These are phyloP conservation scores for Plasmodium knowlesi DNA, from an alignment of 169 alveolate genomes.

Conservation along the genomic window DNA sequence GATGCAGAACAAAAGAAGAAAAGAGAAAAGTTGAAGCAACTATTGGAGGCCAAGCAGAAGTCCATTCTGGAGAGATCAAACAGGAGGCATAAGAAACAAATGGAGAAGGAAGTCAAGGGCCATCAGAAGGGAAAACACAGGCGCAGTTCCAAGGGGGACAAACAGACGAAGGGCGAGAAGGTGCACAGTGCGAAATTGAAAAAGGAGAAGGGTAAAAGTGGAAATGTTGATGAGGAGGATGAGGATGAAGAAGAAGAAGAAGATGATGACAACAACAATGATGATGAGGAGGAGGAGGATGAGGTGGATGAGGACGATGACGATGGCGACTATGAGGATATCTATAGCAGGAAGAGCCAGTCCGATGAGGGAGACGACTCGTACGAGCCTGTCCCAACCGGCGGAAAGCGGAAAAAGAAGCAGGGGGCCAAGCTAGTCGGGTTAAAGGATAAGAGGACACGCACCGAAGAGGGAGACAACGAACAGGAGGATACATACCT, in stretches of 20 bases:
- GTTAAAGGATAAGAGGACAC: not conserved
- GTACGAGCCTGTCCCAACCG: not conserved
- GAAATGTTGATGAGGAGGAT: not conserved
- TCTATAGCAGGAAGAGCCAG: not conserved
- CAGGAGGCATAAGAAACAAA: not conserved
- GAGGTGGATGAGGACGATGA: not conserved
- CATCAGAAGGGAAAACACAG: not conserved
- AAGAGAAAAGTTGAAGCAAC: slow-evolving; percentile 45
- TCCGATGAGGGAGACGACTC: not conserved
- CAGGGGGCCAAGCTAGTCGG: not conserved
- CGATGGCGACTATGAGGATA: not conserved
- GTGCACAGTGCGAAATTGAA: not conserved
- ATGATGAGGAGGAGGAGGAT: not conserved
- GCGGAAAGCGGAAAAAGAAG: not conserved
- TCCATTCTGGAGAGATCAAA: slow-evolving; percentile 14
- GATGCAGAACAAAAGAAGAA: slow-evolving; percentile 57
- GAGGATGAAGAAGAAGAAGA: not conserved
- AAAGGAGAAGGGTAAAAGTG: not conserved
- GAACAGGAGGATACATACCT: not conserved
- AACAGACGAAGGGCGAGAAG: not conserved
- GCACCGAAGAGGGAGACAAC: not conserved
- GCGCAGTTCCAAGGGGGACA: not conserved
- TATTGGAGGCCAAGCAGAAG: slow-evolving; percentile 29
- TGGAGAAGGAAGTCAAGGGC: not conserved
- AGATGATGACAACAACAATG: not conserved